Conservation (phyloP, 805 yeast species). For the Blastobotrys peoriensis region DNA sequence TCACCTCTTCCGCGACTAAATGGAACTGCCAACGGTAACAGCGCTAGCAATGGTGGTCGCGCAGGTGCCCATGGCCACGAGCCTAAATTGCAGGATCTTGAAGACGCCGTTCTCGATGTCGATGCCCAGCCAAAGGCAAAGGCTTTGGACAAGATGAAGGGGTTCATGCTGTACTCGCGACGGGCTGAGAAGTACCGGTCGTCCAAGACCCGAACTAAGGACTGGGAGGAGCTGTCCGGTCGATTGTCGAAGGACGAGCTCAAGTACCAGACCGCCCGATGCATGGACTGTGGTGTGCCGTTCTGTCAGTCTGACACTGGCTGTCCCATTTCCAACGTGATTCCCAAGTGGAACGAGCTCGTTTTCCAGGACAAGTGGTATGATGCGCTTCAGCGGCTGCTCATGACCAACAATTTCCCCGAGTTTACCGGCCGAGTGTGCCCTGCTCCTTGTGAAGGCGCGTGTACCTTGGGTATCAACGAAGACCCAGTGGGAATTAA, state of each 20-base stretch:
- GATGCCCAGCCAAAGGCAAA: constrained; percentile 57
- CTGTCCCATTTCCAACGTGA: constrained; percentile 93
- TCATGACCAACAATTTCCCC: constrained; percentile 97
- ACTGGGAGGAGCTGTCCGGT: constrained; percentile 86
- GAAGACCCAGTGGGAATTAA: constrained; percentile 96
- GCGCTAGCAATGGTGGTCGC: constrained; percentile 14
- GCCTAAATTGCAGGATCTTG: constrained; percentile 84
- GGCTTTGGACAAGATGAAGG: constrained; percentile 72
- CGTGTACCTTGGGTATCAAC: constrained; percentile 87
- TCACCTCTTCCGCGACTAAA: constrained; percentile 33
- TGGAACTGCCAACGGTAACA: constrained; percentile 11
- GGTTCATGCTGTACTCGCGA: constrained; percentile 90
- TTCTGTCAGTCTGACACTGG: constrained; percentile 98
- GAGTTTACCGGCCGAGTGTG: constrained; percentile 97
- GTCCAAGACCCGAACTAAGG: constrained; percentile 67
- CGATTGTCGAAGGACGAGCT: constrained; percentile 82
- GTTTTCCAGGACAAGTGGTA: constrained; percentile 93
- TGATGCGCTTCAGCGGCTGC: constrained; percentile 82
- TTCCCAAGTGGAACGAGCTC: constrained; percentile 97
- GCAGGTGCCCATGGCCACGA: constrained; percentile 39
- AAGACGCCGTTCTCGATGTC: constrained; percentile 75
- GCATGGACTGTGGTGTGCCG: constrained; percentile 99
- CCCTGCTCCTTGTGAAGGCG: constrained; percentile 99
- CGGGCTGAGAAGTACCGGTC: constrained; percentile 81
- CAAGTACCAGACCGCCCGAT: constrained; percentile 88